Evolutionary conservation across 768 basidiomycete genomes (phyloP).

Genomic region (Cystofilobasidium macerans): DNA sequence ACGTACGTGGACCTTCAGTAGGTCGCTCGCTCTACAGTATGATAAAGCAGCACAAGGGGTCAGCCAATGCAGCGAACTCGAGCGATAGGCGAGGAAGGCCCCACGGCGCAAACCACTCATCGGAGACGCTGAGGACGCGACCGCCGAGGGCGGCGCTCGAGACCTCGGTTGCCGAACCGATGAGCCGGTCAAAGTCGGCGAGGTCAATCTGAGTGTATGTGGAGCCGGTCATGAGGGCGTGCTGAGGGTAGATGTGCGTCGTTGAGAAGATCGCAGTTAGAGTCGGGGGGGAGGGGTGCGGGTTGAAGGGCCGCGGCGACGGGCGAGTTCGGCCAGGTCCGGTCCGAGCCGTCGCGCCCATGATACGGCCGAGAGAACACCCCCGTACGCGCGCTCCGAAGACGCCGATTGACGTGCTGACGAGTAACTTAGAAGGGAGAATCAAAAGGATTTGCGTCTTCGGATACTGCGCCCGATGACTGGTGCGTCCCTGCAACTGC

Average conservation of each 20-base stretch:
- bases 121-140: conserved; percentile 61
- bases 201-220: conserved; percentile 28
- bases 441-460: too few species aligned
- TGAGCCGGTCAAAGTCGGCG: conserved; percentile 28
- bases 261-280: background rate
- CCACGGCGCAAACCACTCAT: conserved; percentile 83
- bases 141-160: conserved; percentile 78
- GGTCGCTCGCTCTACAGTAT: conserved; percentile 48
- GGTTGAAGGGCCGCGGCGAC: too few species aligned
- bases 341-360: too few species aligned
- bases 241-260: background rate
- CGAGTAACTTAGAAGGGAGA: too few species aligned
- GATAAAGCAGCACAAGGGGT: too few species aligned
- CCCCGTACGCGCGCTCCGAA: too few species aligned
- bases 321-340: too few species aligned
- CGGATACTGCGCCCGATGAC: too few species aligned
- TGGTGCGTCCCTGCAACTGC: too few species aligned
- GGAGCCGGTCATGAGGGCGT: background rate
- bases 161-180: conserved; percentile 51
- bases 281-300: background rate
- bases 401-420: too few species aligned
- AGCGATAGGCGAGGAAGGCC: background rate
- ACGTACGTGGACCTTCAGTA: conserved; percentile 69
- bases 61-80: background rate
- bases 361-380: too few species aligned